phyloP scores from a whole-genome alignment of 164 flowering plant species.

The Piper longum region DNA sequence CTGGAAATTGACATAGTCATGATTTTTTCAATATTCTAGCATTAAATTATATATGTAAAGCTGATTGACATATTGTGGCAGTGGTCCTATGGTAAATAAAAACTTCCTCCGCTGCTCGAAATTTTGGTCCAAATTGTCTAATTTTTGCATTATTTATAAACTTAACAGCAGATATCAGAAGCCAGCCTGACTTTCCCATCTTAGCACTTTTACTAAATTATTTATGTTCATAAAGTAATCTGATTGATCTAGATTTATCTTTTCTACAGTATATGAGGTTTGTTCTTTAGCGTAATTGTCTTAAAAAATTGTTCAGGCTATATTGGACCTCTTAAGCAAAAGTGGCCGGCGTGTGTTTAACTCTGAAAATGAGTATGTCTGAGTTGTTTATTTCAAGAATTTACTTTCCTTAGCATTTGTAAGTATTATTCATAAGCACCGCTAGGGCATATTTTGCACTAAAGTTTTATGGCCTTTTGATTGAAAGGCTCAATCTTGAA shows the following conservation, averaged over 20 bases:
- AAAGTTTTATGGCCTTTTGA: background rate
- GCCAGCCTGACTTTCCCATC: too few species aligned
- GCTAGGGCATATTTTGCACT: background rate
- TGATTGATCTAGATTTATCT: background rate
- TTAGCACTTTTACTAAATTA: too few species aligned
- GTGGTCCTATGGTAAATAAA: too few species aligned
- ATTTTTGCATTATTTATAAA: too few species aligned
- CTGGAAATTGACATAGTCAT: background rate
- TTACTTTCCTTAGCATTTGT: background rate
- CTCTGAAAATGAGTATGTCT: conserved; percentile 63
- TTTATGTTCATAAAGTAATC: conserved; percentile 5
- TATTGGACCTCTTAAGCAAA: conserved; percentile 58
- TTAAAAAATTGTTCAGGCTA: conserved; percentile 34
- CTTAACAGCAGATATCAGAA: too few species aligned
- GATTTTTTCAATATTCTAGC: background rate
- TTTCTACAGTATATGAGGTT: background rate
- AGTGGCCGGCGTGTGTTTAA: conserved; percentile 44
- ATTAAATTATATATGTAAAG: background rate
- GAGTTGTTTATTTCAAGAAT: background rate
- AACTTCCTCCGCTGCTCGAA: too few species aligned
- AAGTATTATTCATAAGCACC: conserved; percentile 22
- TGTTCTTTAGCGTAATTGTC: background rate
- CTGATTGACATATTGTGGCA: background rate
- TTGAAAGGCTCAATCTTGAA: conserved; percentile 71
- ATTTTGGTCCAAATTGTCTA: too few species aligned